Percentiles rank a stretch among this genome's conserved stretches.
Conservation (phyloP, 495 filamentous ascomycete genomes). For the Neurospora tetrasperma region DNA sequence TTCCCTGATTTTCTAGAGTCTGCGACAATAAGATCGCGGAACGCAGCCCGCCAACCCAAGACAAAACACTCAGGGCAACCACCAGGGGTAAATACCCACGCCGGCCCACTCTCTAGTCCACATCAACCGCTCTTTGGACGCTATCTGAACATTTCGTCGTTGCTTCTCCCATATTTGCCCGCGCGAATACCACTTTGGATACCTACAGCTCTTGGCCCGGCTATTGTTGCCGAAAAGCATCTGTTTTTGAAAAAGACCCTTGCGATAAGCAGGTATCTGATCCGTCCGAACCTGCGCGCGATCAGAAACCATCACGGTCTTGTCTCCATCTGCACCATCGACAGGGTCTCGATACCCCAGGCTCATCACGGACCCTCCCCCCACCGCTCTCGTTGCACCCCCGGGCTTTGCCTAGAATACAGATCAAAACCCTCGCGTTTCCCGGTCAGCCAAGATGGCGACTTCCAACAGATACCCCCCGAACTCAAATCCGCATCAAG, state of each 20-base stretch:
- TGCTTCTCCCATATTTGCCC: neutral
- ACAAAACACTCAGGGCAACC: neutral
- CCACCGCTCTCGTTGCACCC: slow-evolving; percentile 3
- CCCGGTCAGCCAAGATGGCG: slow-evolving; percentile 20
- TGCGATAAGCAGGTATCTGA: neutral
- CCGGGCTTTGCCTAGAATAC: slow-evolving; percentile 4
- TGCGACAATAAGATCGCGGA: slow-evolving; percentile 7
- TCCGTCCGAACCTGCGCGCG: neutral
- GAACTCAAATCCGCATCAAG: slow-evolving; percentile 14
- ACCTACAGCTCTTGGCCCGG: neutral
- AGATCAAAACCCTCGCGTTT: slow-evolving; percentile 16
- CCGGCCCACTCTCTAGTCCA: neutral
- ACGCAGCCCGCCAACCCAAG: slow-evolving; percentile 1
- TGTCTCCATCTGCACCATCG: neutral
- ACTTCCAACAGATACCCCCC: slow-evolving; percentile 15
- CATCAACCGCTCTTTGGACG: neutral
- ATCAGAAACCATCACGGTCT: neutral
- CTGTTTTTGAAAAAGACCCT: neutral
- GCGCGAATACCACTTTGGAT: neutral
- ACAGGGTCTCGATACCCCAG: slow-evolving; percentile 1
- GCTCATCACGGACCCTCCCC: slow-evolving; percentile 7
- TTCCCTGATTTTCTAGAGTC: slow-evolving; percentile 14
- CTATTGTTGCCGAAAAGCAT: neutral
- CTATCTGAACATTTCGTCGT: neutral
- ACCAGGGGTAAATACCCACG: neutral